Evolutionary conservation across 2,329 filamentous ascomycete species (phyloP).

Genomic region (Cyphellophora europaea): DNA sequence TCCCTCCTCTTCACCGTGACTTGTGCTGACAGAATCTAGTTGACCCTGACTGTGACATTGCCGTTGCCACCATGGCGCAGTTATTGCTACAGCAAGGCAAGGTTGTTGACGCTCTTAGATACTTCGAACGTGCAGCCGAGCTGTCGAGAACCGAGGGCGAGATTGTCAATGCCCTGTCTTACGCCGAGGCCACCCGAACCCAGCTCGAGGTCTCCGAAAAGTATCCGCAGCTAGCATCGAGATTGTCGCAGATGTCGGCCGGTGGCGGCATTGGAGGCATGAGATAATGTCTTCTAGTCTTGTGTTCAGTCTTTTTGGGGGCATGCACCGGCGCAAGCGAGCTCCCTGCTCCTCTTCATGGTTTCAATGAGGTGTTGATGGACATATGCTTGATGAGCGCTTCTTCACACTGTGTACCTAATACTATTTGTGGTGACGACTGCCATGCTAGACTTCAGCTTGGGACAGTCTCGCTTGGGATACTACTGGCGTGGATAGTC

Average conservation of each 20-base stretch:
- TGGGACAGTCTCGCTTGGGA: too few species aligned
- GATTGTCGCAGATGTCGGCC: constrained; percentile 59
- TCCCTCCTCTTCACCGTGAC: background rate
- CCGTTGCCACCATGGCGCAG: constrained; percentile 97
- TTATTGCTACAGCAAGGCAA: constrained; percentile 95
- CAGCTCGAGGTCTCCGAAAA: constrained; percentile 88
- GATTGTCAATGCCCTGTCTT: constrained; percentile 91
- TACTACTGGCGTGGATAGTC: too few species aligned
- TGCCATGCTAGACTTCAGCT: too few species aligned
- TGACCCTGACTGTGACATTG: constrained; percentile 97
- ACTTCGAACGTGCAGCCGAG: constrained; percentile 94
- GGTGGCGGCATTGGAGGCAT: constrained; percentile 21
- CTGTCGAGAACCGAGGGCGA: constrained; percentile 89
- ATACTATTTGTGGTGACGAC: too few species aligned
- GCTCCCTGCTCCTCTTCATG: constrained; percentile 1
- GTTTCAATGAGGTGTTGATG: too few species aligned
- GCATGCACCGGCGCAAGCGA: constrained; percentile 1
- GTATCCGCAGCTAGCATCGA: constrained; percentile 69
- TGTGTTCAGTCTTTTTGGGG: constrained; percentile 1
- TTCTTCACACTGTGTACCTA: too few species aligned
- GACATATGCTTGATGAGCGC: too few species aligned
- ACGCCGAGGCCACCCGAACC: constrained; percentile 91
- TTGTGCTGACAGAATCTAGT: constrained; percentile 44
- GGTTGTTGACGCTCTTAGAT: constrained; percentile 86
- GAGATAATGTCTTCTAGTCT: background rate